Evolutionary conservation across 306 rosid genomes (phyloP).

Genomic region (Senna siamea): DNA sequence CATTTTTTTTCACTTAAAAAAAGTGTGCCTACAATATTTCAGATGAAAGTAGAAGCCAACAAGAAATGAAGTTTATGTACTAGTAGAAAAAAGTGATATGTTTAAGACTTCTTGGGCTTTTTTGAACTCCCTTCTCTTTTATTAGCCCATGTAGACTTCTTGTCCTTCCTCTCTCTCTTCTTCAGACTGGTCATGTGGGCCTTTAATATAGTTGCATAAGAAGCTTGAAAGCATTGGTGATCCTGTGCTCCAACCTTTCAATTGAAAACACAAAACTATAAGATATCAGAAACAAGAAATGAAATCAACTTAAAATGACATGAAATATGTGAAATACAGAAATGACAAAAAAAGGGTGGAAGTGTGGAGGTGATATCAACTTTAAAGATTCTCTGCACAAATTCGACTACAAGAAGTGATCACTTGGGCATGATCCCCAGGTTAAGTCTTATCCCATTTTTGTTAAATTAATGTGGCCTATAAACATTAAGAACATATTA

Average conservation of each 20-base stretch:
- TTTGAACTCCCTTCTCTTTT: conserved; percentile 58
- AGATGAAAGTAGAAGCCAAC: too few species aligned
- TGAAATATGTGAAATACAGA: conserved; percentile 20
- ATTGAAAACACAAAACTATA: conserved; percentile 33
- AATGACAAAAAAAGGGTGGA: neutral
- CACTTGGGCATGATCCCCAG: neutral
- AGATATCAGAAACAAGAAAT: too few species aligned
- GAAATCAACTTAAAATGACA: too few species aligned
- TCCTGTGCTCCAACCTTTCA: conserved; percentile 92
- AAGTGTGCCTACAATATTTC: too few species aligned
- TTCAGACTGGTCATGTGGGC: conserved; percentile 97
- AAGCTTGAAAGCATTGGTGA: conserved; percentile 94
- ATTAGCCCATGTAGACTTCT: conserved; percentile 70
- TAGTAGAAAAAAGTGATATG: too few species aligned
- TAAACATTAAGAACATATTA: too few species aligned
- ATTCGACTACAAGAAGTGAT: neutral
- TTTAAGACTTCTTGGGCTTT: conserved; percentile 59
- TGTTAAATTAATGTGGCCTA: neutral
- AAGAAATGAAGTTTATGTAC: too few species aligned
- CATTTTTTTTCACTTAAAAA: too few species aligned
- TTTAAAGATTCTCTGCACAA: conserved; percentile 19
- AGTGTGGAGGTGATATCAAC: neutral
- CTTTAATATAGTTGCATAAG: conserved; percentile 91
- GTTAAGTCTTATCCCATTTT: neutral
- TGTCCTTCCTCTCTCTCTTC: conserved; percentile 97